A percentile compares a stretch with the other conserved stretches of the same genome.
phyloP scores from a whole-genome alignment of 306 rosid species.

The Citrullus colocynthis region DNA sequence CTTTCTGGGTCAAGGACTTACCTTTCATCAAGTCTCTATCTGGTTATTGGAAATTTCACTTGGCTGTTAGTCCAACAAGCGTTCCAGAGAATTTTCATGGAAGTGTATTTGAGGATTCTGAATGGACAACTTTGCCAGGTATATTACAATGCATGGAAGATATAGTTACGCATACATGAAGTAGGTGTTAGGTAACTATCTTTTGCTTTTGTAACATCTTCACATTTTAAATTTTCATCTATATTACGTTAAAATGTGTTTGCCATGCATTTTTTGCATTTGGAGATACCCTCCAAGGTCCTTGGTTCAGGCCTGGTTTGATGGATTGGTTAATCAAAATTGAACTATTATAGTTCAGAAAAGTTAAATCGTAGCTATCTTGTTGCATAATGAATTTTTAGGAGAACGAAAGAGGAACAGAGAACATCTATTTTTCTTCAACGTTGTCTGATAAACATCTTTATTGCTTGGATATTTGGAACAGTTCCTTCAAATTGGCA shows the following conservation, averaged over 20 bases:
- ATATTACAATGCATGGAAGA: background rate
- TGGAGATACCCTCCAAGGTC: background rate
- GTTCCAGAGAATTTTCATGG: slow-evolving; percentile 55
- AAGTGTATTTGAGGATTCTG: slow-evolving; percentile 43
- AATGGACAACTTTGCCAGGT: slow-evolving; percentile 80
- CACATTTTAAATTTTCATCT: background rate
- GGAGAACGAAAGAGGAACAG: background rate
- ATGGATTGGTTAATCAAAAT: background rate
- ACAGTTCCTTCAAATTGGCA: slow-evolving; percentile 99
- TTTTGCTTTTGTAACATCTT: background rate
- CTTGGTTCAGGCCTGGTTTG: background rate
- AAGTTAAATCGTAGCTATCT: background rate
- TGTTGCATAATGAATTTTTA: background rate
- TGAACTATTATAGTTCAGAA: background rate
- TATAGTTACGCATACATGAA: background rate
- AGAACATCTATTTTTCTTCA: background rate
- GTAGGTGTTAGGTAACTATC: background rate
- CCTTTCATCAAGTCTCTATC: slow-evolving; percentile 79
- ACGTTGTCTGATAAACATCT: background rate
- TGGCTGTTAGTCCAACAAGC: slow-evolving; percentile 54
- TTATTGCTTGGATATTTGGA: slow-evolving; percentile 14
- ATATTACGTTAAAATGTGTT: background rate
- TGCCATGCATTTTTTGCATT: background rate
- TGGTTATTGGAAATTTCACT: slow-evolving; percentile 77
- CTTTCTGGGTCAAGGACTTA: slow-evolving; percentile 68